Evolutionary conservation across 371 early-diverging fungal species (phyloP), one percentile per base, ranked within the genome.

Genomic region (Enterospora canceri): DNA sequence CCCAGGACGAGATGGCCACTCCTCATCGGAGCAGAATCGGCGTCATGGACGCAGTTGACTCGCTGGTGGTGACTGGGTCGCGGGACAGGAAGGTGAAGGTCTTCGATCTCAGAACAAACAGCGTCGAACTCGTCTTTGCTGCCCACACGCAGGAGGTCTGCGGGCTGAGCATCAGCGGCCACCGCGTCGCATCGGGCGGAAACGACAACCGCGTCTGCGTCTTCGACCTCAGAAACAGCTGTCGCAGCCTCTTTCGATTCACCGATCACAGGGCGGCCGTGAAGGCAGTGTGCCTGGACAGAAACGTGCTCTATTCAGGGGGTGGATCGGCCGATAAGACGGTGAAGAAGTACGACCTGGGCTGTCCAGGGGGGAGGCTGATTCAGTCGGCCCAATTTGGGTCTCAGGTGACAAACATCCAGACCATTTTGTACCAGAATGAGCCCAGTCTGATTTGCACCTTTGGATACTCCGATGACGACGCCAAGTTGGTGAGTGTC

Each of bases 321-420:
- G 82, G 79, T 56, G 82, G 82, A 1, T 74, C 82, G 32, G 79
- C 79, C 5, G 82, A 81, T 63, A 75, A 78, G 63, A 78, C 72
- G 19, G 68, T 81, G 31, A 75, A 75, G 49, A 53, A 73, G 29
- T 79, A 77, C 78, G 71, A 78, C 30, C 28, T 72, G 18, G 8
- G 12, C 8, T 68, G 32, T 12, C 33, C 50, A 0, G 28, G 34
- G 5, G n/a, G 8, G 3, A 31, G 3, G 0, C 48, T 78, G 1
- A 18, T 71, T 1, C 68, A 75, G 33, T 62, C 68, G 4, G 53
- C 72, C 48, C 64, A 74, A 34, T 74, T 65, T n/a, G 71, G 69
- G 5, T 74, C 77, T 24, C 82, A 81, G 58, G 65, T 81, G 0
- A 79, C 79, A 65, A 79, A 79, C 60, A 19, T 81, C 19, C 35